Evolutionary conservation across 2,329 filamentous ascomycete species (phyloP).

Genomic region (Juglanconis oblonga): DNA sequence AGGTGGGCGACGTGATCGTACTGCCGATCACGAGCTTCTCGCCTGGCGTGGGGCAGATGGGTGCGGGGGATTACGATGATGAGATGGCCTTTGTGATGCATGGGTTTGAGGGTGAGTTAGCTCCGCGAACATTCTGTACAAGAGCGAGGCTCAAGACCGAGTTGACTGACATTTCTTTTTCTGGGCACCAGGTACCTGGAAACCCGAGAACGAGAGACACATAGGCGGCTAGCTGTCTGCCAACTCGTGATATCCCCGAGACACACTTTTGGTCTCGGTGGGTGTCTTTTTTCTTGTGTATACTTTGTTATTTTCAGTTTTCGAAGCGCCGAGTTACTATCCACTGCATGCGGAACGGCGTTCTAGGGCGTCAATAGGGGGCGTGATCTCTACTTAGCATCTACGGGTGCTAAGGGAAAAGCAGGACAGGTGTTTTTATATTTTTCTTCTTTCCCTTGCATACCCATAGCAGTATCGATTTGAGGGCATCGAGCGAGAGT

Average conservation of each 20-base stretch:
- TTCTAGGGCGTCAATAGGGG: not conserved
- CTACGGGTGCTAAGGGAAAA: not conserved
- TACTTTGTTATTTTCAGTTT: not conserved
- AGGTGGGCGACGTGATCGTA: conserved; percentile 89
- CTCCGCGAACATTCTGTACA: not conserved
- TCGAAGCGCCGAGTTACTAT: not conserved
- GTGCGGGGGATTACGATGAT: conserved; percentile 80
- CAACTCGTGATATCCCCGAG: not conserved
- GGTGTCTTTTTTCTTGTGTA: not conserved
- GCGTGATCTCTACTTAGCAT: not conserved
- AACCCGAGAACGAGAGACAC: conserved; percentile 68
- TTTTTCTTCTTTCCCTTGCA: not conserved
- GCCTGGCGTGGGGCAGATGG: conserved; percentile 91
- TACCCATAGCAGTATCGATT: not conserved
- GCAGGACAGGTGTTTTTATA: not conserved
- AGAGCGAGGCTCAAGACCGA: not conserved
- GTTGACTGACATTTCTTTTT: conserved; percentile 20
- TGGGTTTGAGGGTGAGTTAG: conserved; percentile 78
- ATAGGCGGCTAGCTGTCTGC: conserved; percentile 48
- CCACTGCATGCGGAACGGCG: not conserved
- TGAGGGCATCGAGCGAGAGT: not conserved
- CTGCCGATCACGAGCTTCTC: conserved; percentile 97
- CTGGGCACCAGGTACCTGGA: conserved; percentile 62
- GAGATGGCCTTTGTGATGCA: conserved; percentile 98
- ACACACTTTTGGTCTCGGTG: not conserved